Evolutionary conservation across 768 basidiomycete species (phyloP).

Genomic region (Termitomyces sp.): DNA sequence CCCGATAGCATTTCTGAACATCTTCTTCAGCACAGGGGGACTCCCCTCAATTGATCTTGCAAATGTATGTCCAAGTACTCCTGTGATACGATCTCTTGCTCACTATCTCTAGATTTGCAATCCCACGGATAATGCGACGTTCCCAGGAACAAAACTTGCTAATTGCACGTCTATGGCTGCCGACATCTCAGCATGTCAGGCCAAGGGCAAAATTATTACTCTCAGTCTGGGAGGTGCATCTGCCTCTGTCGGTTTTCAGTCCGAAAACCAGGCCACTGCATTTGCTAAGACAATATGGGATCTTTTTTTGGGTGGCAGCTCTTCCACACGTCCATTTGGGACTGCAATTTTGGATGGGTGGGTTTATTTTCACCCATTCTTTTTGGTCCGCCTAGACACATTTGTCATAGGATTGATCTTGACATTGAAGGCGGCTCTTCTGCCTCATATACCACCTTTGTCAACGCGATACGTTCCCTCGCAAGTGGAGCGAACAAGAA

Average conservation of each 20-base stretch:
- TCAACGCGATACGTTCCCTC: constrained; percentile 49
- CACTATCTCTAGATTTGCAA: constrained; percentile 50
- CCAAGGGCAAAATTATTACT: constrained; percentile 55
- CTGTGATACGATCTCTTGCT: neutral
- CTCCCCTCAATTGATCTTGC: constrained; percentile 63
- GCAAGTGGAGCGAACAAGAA: constrained; percentile 46
- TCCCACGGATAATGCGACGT: constrained; percentile 45
- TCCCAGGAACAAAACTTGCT: constrained; percentile 56
- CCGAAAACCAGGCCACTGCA: constrained; percentile 46
- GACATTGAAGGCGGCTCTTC: constrained; percentile 69
- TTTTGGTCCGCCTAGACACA: neutral
- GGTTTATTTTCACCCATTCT: constrained; percentile 1
- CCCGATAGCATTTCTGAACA: constrained; percentile 63
- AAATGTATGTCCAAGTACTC: constrained; percentile 36
- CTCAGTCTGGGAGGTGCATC: constrained; percentile 57
- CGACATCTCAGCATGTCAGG: constrained; percentile 61
- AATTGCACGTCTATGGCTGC: constrained; percentile 56
- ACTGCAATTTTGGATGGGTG: constrained; percentile 69
- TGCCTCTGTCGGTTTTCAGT: constrained; percentile 55
- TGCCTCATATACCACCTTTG: constrained; percentile 44
- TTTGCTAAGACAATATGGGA: constrained; percentile 73
- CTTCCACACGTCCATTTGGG: constrained; percentile 65
- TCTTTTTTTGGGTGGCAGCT: constrained; percentile 55
- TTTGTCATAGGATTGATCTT: constrained; percentile 47
- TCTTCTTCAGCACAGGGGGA: constrained; percentile 59